A percentile compares a stretch with the other conserved stretches of the same genome.
These are phyloP conservation scores for Pleodorina starrii DNA, from an alignment of 139 green algal species.

Conservation along the genomic window DNA sequence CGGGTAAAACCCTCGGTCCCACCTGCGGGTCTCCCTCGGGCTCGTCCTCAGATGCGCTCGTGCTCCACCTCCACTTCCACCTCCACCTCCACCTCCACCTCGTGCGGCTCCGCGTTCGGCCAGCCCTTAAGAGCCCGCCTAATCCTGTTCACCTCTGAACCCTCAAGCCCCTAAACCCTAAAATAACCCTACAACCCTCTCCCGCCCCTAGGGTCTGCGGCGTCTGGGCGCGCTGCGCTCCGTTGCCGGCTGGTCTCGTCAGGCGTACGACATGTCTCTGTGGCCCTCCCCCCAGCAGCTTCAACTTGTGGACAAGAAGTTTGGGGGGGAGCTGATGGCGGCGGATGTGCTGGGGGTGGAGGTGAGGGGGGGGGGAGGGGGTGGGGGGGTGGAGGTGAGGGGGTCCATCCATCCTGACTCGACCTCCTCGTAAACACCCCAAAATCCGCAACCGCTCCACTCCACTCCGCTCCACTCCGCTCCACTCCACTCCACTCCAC, in stretches of 20 bases:
- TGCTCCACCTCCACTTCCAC: no score
- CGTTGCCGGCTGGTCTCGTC: constrained; percentile 44
- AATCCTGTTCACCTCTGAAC: no score
- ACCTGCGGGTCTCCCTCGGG: no score
- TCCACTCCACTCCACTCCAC: no score
- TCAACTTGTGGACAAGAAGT: constrained; percentile 78
- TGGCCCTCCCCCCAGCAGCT: constrained; percentile 56
- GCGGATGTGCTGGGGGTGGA: constrained; percentile 62
- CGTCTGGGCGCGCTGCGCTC: constrained; percentile 47
- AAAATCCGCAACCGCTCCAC: background rate
- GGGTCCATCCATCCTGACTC: background rate
- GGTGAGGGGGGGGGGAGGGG: constrained; percentile 17
- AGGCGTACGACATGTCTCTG: constrained; percentile 53
- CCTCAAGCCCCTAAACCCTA: no score
- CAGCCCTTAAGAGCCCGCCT: no score
- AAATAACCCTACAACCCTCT: background rate
- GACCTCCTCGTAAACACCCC: background rate
- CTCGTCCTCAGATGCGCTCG: no score
- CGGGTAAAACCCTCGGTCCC: no score
- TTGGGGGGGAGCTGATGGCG: constrained; percentile 76
- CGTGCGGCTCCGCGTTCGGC: no score
- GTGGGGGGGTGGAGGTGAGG: background rate
- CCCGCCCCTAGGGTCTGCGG: constrained; percentile 35
- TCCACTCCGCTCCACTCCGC: background rate
- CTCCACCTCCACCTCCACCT: no score